Percentiles rank a stretch among this genome's conserved stretches.
Evolutionary conservation across 2,329 filamentous ascomycete genomes (phyloP).

Genomic region (Aureobasidium sp.): DNA sequence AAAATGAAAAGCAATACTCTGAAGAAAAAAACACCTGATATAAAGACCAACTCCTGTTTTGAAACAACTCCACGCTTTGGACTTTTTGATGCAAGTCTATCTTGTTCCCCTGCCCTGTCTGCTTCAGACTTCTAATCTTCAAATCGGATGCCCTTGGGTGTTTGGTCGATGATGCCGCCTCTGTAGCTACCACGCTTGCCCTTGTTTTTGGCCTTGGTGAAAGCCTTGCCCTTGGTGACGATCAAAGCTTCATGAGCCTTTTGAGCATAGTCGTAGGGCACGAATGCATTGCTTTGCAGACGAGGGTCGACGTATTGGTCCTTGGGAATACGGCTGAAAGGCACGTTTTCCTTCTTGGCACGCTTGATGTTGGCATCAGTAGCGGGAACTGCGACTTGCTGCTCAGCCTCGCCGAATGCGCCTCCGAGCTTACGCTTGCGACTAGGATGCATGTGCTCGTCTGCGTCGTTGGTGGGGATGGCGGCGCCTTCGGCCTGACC

Average conservation of each 20-base stretch:
- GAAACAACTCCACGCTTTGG: constrained; percentile 11
- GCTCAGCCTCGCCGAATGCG: constrained; percentile 25
- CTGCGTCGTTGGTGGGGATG: constrained; percentile 22
- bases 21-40: constrained; percentile 3
- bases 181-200: constrained; percentile 67
- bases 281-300: constrained; percentile 72
- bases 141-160: constrained; percentile 86
- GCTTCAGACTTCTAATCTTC: constrained; percentile 58
- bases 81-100: constrained; percentile 2
- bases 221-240: constrained; percentile 88
- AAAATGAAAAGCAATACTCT: neutral
- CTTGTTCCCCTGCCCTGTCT: neutral
- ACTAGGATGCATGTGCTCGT: constrained; percentile 35
- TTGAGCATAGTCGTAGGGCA: constrained; percentile 80
- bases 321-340: constrained; percentile 70
- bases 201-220: constrained; percentile 99
- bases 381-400: constrained; percentile 8
- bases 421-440: constrained; percentile 39
- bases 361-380: constrained; percentile 24
- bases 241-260: constrained; percentile 82
- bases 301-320: constrained; percentile 60
- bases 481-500: constrained; percentile 21
- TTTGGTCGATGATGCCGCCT: constrained; percentile 79
- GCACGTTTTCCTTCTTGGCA: constrained; percentile 54
- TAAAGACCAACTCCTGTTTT: neutral